Base-by-base conservation (phyloP, 208 protist species). In the Acanthamoeba lenticulata region DNA sequence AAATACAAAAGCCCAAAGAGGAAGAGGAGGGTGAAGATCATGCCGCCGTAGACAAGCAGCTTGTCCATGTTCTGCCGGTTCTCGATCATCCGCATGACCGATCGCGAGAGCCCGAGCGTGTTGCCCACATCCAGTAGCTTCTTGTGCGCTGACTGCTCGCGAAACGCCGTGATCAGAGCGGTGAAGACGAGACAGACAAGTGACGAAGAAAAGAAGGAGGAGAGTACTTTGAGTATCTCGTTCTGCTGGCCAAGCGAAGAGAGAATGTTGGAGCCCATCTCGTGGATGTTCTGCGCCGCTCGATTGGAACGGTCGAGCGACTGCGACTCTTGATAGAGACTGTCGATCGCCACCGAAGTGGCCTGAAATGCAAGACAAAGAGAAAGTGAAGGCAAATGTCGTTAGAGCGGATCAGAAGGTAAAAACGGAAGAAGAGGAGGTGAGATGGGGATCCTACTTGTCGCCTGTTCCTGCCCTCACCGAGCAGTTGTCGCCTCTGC, bases 21-120 rank as follows among this genome's bases (percentile, higher is more conserved):
- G 55, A 92, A 65, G 40, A 92, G 29, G 29, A 72, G 40, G 60
- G 42, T 49, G 55, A 92, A 69, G 36, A 72, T 5, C 86, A 92
- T 92, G 55, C 86, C 86, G 47, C 86, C 86, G 55, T 92, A 92
- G 11, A 92, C 86, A 11, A 92, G 86, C 86, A 92, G 29, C 29
- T 72, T 40, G 60, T 92, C 86, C 86, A 92, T 88, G 55, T 72
- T 72, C 42, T 92, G 86, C 7, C 86, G 86, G 29, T 49, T 62
- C 86, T 92, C 86, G 7, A 92, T 92, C 55, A 92, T 49, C 21
- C 86, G 32, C 86, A 92, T 92, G 15, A 92, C 40, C 34, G 86
- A 92, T 52, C 86, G 86, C 24, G 86, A 92, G 34, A 92, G 86
- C 5, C 42, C 42, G 15, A 92, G 86, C 55, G 55, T 92, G 86